Conservation (phyloP, 2,329 filamentous ascomycete genomes). For the Botrytis hyacinthi region DNA sequence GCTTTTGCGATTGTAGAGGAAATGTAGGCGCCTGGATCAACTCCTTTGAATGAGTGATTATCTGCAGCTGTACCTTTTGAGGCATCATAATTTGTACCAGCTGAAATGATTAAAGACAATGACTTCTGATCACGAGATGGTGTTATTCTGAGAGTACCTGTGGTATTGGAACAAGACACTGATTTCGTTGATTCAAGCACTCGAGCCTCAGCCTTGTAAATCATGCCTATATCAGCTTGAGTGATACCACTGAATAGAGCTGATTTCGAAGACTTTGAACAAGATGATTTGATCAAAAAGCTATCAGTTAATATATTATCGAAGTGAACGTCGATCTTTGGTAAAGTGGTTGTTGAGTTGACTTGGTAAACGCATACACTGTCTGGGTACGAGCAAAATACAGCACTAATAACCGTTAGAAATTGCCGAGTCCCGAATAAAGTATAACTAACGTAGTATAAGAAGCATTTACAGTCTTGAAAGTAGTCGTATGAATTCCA, state of each 20-base stretch:
- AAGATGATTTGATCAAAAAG: conserved; percentile 38
- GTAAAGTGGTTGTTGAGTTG: conserved; percentile 37
- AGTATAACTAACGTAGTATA: not conserved
- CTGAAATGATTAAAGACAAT: conserved; percentile 45
- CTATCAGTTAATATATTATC: conserved; percentile 43
- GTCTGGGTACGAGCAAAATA: conserved; percentile 48
- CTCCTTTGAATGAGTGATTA: conserved; percentile 49
- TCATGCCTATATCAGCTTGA: conserved; percentile 45
- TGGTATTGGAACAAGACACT: conserved; percentile 26
- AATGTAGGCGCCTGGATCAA: conserved; percentile 45
- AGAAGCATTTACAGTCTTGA: not conserved
- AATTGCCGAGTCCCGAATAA: conserved; percentile 25
- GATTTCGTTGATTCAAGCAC: conserved; percentile 29
- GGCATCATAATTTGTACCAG: conserved; percentile 50
- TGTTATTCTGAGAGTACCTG: conserved; percentile 38
- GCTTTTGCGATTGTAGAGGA: conserved; percentile 35
- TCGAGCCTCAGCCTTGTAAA: conserved; percentile 43
- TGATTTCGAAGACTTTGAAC: conserved; percentile 34
- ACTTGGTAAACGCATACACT: conserved; percentile 39
- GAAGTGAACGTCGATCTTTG: conserved; percentile 43
- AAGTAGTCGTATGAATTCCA: conserved; percentile 42
- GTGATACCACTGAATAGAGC: conserved; percentile 42
- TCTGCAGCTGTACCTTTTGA: conserved; percentile 46
- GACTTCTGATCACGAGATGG: conserved; percentile 30
- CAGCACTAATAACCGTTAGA: conserved; percentile 38